Evolutionary conservation across 163 green algal species (phyloP).

Genomic region (Scenedesmus sp.): DNA sequence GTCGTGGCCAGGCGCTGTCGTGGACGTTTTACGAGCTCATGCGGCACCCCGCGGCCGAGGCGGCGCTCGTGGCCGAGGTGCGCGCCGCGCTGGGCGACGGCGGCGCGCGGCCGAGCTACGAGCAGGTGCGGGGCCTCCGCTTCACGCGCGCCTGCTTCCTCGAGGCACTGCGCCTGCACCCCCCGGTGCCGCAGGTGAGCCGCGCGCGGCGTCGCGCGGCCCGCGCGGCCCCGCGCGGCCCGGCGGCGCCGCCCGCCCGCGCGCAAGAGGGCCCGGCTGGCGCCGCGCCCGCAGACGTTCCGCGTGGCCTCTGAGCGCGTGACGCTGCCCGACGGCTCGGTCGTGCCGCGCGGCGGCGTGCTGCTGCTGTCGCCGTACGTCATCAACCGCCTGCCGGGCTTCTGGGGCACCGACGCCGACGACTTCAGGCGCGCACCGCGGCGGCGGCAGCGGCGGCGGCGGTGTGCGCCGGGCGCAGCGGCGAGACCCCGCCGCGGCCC

Average conservation of each 20-base stretch:
- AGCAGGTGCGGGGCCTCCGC: conserved; percentile 30
- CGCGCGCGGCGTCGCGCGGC: too few species aligned
- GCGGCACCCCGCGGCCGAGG: conserved; percentile 31
- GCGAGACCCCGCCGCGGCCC: too few species aligned
- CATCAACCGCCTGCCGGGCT: conserved; percentile 27
- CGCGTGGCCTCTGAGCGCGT: too few species aligned
- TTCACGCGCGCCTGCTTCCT: conserved; percentile 40
- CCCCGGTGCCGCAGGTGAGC: conserved; percentile 29
- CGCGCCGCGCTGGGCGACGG: conserved; percentile 26
- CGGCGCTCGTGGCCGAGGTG: conserved; percentile 37
- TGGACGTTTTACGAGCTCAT: conserved; percentile 45
- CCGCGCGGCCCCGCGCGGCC: too few species aligned
- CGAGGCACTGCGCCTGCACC: conserved; percentile 39
- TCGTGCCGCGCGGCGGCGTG: too few species aligned
- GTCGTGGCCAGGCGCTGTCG: conserved; percentile 19
- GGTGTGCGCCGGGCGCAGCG: too few species aligned
- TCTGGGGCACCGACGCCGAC: conserved; percentile 40
- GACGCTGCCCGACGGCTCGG: too few species aligned
- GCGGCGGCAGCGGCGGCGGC: too few species aligned
- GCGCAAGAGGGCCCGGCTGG: too few species aligned
- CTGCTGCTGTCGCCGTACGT: conserved; percentile 37
- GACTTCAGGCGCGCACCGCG: conserved; percentile 36
- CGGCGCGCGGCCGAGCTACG: conserved; percentile 10
- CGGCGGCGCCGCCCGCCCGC: too few species aligned
- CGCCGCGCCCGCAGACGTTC: too few species aligned